These are phyloP conservation scores for Cornus controversa DNA, from an alignment of 148 eudicot genomes.

Conservation along the genomic window DNA sequence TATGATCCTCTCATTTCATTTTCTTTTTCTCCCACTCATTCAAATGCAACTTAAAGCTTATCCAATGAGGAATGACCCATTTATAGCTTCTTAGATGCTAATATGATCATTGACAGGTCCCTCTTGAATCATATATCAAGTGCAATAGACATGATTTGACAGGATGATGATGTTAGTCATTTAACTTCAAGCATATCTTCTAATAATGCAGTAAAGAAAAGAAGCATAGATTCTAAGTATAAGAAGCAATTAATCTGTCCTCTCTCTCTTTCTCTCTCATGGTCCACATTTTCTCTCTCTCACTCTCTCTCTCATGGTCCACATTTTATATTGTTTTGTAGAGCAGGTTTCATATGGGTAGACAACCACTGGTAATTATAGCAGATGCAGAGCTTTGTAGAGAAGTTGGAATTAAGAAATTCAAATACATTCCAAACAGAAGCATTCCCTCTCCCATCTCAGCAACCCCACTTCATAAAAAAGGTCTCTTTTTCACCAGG, in stretches of 20 bases:
- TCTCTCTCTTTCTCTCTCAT: too few relatives aligned
- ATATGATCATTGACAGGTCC: not conserved
- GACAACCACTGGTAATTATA: slow-evolving; percentile 81
- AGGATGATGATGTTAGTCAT: not conserved
- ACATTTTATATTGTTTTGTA: not conserved
- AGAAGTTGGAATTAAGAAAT: slow-evolving; percentile 86
- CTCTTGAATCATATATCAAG: not conserved
- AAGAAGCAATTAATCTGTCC: too few relatives aligned
- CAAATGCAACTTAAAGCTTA: too few relatives aligned
- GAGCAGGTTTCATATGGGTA: slow-evolving; percentile 88
- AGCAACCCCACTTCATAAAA: slow-evolving; percentile 85
- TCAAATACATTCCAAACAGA: slow-evolving; percentile 75
- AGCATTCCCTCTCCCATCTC: slow-evolving; percentile 92
- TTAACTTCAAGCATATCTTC: not conserved
- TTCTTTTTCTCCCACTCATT: too few relatives aligned
- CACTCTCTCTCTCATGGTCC: not conserved
- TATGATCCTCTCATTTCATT: too few relatives aligned
- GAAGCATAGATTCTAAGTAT: not conserved
- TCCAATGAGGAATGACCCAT: too few relatives aligned
- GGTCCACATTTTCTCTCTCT: not conserved
- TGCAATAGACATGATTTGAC: not conserved
- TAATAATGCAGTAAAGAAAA: too few relatives aligned
- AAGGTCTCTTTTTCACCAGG: slow-evolving; percentile 89
- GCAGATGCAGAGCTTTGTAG: slow-evolving; percentile 90
- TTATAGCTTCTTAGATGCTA: too few relatives aligned